phyloP scores from a whole-genome alignment of 345 rosid species.

The Luvunga scandens region DNA sequence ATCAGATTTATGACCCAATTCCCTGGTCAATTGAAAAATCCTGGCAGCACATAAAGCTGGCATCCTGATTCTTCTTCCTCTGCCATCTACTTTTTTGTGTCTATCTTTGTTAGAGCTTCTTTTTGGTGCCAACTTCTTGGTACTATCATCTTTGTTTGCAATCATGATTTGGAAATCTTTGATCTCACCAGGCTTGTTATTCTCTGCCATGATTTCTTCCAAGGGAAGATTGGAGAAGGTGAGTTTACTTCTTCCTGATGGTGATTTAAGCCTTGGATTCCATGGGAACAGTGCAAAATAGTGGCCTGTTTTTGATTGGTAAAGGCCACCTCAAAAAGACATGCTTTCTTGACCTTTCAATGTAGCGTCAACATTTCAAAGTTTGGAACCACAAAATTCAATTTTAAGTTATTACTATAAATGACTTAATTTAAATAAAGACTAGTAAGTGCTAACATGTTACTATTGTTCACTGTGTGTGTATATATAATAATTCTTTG shows the following conservation, averaged over 20 bases:
- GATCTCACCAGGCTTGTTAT: slow-evolving; percentile 41
- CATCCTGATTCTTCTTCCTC: slow-evolving; percentile 77
- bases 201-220: slow-evolving; percentile 29
- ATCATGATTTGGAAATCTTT: slow-evolving; percentile 46
- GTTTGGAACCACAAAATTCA: slow-evolving; percentile 36
- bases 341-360: slow-evolving; percentile 26
- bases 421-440: slow-evolving; percentile 11
- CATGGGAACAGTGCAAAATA: slow-evolving; percentile 31
- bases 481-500: too few species aligned
- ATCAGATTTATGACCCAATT: slow-evolving; percentile 72
- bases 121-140: slow-evolving; percentile 53
- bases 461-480: too few species aligned
- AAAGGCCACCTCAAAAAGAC: slow-evolving; percentile 31
- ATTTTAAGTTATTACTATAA: slow-evolving; percentile 36
- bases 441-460: background rate
- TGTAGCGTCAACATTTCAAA: slow-evolving; percentile 32
- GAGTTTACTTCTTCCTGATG: slow-evolving; percentile 23
- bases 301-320: slow-evolving; percentile 25
- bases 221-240: slow-evolving; percentile 24
- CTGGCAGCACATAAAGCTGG: slow-evolving; percentile 77
- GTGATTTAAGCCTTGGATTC: slow-evolving; percentile 45
- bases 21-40: slow-evolving; percentile 70
- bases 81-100: slow-evolving; percentile 73
- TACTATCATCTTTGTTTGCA: slow-evolving; percentile 38
- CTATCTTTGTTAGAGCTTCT: slow-evolving; percentile 68